Evolutionary conservation across 495 filamentous ascomycete genomes (phyloP).

Genomic region (Echria macrotheca): DNA sequence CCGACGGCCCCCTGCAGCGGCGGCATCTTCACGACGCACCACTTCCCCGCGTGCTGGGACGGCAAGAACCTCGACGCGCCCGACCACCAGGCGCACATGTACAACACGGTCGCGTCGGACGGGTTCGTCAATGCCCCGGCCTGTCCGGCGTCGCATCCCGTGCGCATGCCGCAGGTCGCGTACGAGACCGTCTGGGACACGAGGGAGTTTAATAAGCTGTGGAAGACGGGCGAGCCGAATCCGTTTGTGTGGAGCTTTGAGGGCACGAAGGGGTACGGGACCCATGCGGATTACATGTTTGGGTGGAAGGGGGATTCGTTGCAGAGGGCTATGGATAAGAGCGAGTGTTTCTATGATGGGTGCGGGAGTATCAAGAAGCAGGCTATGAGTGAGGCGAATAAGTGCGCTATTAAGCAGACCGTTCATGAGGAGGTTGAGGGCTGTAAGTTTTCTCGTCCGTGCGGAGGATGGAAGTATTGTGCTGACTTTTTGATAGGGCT

Average conservation of each 20-base stretch:
- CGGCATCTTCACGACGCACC: constrained; percentile 40
- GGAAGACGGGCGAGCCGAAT: constrained; percentile 32
- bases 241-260: constrained; percentile 35
- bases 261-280: constrained; percentile 9
- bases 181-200: constrained; percentile 43
- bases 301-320: constrained; percentile 36
- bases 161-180: constrained; percentile 35
- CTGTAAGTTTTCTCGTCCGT: constrained; percentile 21
- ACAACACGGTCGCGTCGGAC: constrained; percentile 30
- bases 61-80: constrained; percentile 47
- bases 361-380: constrained; percentile 40
- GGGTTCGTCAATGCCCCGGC: constrained; percentile 28
- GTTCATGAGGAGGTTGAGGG: constrained; percentile 39
- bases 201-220: constrained; percentile 36
- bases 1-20: constrained; percentile 33
- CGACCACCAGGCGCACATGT: constrained; percentile 48
- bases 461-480: not conserved
- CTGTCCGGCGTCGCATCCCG: constrained; percentile 40
- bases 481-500: not conserved
- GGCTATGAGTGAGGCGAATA: constrained; percentile 32
- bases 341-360: constrained; percentile 41
- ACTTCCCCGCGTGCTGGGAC: constrained; percentile 43
- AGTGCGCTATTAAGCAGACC: constrained; percentile 36
- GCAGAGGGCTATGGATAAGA: constrained; percentile 38
- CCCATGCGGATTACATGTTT: constrained; percentile 21